These are phyloP conservation scores for Boletus reticulatus DNA, from an alignment of 768 basidiomycete species.

Conservation along the genomic window DNA sequence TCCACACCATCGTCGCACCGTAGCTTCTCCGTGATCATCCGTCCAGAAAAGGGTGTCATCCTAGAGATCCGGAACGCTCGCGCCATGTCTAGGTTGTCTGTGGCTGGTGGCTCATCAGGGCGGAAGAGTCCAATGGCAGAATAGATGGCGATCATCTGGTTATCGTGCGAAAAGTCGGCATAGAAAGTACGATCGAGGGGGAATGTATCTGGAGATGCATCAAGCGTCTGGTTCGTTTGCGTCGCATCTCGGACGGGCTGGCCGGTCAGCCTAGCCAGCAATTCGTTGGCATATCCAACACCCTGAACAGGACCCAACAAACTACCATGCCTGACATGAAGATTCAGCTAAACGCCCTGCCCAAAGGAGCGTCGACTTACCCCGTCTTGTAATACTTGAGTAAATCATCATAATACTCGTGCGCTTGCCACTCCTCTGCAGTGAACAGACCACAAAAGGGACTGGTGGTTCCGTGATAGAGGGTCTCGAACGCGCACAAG, in stretches of 20 bases:
- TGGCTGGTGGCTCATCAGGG: conserved; percentile 25
- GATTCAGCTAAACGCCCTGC: background rate
- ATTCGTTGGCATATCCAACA: conserved; percentile 85
- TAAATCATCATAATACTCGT: conserved; percentile 71
- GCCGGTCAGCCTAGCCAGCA: conserved; percentile 76
- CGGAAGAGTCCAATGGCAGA: conserved; percentile 56
- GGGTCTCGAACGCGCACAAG: conserved; percentile 80
- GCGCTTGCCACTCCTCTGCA: conserved; percentile 56
- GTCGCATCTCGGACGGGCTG: conserved; percentile 65
- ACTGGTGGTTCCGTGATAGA: conserved; percentile 47
- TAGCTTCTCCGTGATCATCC: conserved; percentile 75
- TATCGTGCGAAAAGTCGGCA: conserved; percentile 86
- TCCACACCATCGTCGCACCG: conserved; percentile 36
- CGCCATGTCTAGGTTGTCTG: conserved; percentile 17
- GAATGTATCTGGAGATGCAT: conserved; percentile 63
- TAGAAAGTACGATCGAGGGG: conserved; percentile 67
- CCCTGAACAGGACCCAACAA: conserved; percentile 73
- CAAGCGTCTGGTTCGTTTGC: conserved; percentile 77
- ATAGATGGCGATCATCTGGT: conserved; percentile 79
- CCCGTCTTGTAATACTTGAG: conserved; percentile 80
- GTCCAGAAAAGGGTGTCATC: conserved; percentile 72
- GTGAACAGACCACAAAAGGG: conserved; percentile 77
- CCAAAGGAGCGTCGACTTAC: conserved; percentile 34
- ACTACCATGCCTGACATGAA: conserved; percentile 57
- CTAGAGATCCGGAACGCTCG: conserved; percentile 53